Conservation (phyloP, 805 yeast species). For the Vanderwaltozyma polyspora region DNA sequence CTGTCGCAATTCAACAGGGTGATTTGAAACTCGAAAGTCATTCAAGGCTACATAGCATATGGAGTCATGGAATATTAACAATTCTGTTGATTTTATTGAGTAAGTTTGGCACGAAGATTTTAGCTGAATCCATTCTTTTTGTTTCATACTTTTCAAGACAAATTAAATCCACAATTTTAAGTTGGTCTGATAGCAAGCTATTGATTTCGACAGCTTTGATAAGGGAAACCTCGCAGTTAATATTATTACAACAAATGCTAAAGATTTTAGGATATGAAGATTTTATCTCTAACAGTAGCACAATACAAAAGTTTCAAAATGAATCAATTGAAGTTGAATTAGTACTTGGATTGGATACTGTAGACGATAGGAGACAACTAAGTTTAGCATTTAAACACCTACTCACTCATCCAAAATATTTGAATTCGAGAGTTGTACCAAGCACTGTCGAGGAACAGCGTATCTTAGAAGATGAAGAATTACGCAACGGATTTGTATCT, state of each 20-base stretch:
- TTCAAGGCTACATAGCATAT: slow-evolving; percentile 57
- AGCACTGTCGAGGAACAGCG: slow-evolving; percentile 56
- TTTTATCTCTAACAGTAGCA: slow-evolving; percentile 26
- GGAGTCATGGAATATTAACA: slow-evolving; percentile 78
- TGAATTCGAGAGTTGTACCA: slow-evolving; percentile 57
- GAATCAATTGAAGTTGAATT: slow-evolving; percentile 19
- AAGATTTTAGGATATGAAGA: slow-evolving; percentile 41
- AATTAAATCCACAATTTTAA: slow-evolving; percentile 46
- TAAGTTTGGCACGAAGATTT: slow-evolving; percentile 48
- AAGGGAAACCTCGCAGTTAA: slow-evolving; percentile 59
- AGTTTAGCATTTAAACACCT: slow-evolving; percentile 55
- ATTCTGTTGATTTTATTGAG: slow-evolving; percentile 49
- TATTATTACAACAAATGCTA: slow-evolving; percentile 51
- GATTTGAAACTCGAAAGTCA: slow-evolving; percentile 39
- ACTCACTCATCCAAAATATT: slow-evolving; percentile 76
- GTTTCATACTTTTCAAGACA: slow-evolving; percentile 55
- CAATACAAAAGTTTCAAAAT: slow-evolving; percentile 7
- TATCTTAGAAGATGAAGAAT: slow-evolving; percentile 38
- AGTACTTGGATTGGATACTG: slow-evolving; percentile 53
- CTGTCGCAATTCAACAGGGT: slow-evolving; percentile 57
- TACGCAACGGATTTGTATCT: slow-evolving; percentile 33
- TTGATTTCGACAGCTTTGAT: slow-evolving; percentile 40
- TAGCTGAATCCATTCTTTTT: slow-evolving; percentile 57
- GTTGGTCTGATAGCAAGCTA: slow-evolving; percentile 45
- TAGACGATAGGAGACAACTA: slow-evolving; percentile 48